Base-by-base conservation (phyloP, 495 filamentous ascomycete species). In the Penicillium fimorum region DNA sequence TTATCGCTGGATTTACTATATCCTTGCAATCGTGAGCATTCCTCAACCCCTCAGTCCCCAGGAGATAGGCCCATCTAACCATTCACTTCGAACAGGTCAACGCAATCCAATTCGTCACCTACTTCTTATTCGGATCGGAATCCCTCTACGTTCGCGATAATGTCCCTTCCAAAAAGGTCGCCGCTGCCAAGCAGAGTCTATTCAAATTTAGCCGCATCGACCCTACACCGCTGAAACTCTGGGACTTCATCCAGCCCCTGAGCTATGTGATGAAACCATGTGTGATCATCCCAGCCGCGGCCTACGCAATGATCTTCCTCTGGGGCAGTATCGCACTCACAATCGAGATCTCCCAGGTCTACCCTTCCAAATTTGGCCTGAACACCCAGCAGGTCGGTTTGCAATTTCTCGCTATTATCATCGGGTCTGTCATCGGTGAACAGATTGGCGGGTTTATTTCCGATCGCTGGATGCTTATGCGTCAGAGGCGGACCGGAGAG, bases 371-470 rank as follows among this genome's bases (percentile, higher is more conserved):
- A 44, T 84, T 82, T 59, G 66, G 61, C 37, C 73, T 84, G 59
- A 79, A 82, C 58, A 59, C 75, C 4, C 75, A 83, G 61, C 70
- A 84, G 56, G 63, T 82, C 11, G 82, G 81, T 9, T 68, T 84
- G 1, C 82, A 84, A 54, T 81, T 79, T 55, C 50, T 82, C 27
- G 75, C 72, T 24, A 60, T 83, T 13, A 81, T 85, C n/a, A 70
- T 84, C 27, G 82, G 82, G 3, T 76, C 78, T 3, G 57, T 84
- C 5, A 65, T 85, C 4, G 82, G 82, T 22, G 81, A 84, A 62
- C 81, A 83, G 53, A 64, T 85, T 20, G 80, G 79, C 20, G 82
- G 82, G 2, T 57, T 68, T 11, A 61, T 76, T 27, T 81, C 76
- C 20, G 82, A 84, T 53, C 63, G 60, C 1, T 84, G 78, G 76